Conservation (phyloP, 1,284 basidiomycete genomes). For the Pseudomicrostroma phylloplanum region DNA sequence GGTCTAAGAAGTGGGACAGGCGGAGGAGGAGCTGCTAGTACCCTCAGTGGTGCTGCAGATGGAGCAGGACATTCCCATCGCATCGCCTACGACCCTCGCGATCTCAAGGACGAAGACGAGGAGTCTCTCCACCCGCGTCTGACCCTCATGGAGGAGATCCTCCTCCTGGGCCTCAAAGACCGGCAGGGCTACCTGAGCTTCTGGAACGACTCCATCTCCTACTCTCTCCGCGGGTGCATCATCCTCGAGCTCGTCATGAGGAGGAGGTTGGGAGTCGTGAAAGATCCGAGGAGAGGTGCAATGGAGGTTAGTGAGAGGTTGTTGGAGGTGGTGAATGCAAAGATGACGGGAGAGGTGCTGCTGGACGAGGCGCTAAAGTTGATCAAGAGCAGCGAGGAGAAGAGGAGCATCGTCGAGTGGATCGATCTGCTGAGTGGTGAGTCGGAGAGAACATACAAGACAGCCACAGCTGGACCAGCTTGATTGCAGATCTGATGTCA, state of each 20-base stretch:
- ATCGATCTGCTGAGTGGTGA: conserved; percentile 45
- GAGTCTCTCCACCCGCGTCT: conserved; percentile 70
- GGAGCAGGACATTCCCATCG: conserved; percentile 23
- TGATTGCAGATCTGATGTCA: not conserved
- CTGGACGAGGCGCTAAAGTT: conserved; percentile 47
- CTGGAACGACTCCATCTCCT: conserved; percentile 51
- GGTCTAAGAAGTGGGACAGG: not conserved
- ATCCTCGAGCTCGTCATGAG: conserved; percentile 47
- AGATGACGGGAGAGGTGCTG: conserved; percentile 45
- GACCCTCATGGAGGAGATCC: conserved; percentile 94
- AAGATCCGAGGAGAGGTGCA: conserved; percentile 17
- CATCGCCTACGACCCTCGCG: conserved; percentile 89
- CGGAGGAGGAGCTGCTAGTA: not conserved
- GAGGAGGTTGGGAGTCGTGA: conserved; percentile 34
- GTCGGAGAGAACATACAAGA: not conserved
- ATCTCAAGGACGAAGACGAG: conserved; percentile 72
- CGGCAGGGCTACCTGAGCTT: conserved; percentile 59
- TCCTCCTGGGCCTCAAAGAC: conserved; percentile 83
- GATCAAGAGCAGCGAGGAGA: conserved; percentile 35
- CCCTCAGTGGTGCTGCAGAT: not conserved
- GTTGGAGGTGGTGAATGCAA: conserved; percentile 41
- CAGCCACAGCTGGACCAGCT: not conserved
- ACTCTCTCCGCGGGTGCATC: conserved; percentile 46
- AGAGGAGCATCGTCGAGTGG: conserved; percentile 43
- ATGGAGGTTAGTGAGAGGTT: conserved; percentile 27